These are phyloP conservation scores for Cairneyella variabilis DNA, from an alignment of 495 filamentous ascomycete genomes.

Conservation along the genomic window DNA sequence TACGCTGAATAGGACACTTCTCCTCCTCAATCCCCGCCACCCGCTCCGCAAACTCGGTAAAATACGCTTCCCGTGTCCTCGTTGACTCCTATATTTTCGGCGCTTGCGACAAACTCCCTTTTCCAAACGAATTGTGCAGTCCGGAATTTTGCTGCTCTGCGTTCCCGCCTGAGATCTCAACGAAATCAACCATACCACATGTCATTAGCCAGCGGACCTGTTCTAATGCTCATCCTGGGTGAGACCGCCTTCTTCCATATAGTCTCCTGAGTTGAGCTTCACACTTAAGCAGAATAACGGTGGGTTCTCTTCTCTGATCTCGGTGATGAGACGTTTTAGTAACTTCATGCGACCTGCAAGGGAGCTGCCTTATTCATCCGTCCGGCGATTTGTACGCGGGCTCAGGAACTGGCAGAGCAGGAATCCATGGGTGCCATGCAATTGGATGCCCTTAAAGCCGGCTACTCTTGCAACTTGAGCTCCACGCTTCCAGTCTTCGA, in stretches of 20 bases:
- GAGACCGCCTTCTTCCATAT: conserved; percentile 32
- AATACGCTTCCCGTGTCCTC: no score
- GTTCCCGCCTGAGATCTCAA: no score
- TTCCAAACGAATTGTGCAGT: no score
- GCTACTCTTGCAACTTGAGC: conserved; percentile 43
- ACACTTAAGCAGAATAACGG: conserved; percentile 51
- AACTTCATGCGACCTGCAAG: conserved; percentile 52
- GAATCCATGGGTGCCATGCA: conserved; percentile 60
- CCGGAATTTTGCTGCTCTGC: no score
- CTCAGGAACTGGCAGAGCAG: conserved; percentile 60
- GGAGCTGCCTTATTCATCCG: conserved; percentile 58
- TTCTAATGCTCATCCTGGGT: conserved; percentile 45
- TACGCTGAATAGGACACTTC: no score
- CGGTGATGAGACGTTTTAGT: conserved; percentile 41
- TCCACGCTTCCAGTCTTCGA: conserved; percentile 43
- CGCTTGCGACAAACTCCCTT: no score
- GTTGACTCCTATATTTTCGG: no score
- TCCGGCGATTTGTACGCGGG: conserved; percentile 53
- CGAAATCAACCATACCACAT: no score
- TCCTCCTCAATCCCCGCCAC: no score
- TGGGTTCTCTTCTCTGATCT: conserved; percentile 41
- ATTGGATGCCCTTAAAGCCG: conserved; percentile 53
- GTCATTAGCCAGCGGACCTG: no score
- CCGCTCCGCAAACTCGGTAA: no score
- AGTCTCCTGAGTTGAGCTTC: conserved; percentile 60